phyloP scores from a whole-genome alignment of 305 asterid genomes.

The Fraxinus angustifolia region DNA sequence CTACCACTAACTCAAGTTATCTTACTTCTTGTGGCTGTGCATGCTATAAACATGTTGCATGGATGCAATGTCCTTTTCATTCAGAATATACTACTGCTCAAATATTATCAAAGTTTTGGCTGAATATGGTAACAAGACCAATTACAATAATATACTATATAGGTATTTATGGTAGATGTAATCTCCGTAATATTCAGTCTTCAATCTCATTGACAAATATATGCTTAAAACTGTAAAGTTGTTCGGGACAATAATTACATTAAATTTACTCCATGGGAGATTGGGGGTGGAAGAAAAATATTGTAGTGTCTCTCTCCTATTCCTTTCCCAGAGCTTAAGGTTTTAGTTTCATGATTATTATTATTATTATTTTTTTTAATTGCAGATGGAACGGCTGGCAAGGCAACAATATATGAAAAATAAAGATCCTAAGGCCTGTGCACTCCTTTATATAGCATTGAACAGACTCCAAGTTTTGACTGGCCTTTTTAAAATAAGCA shows the following conservation, averaged over 20 bases:
- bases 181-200: too few relatives aligned
- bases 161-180: too few relatives aligned
- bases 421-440: constrained; percentile 91
- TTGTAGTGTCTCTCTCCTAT: neutral
- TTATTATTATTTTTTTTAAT: constrained; percentile 9
- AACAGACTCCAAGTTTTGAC: constrained; percentile 93
- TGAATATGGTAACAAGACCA: too few relatives aligned
- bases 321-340: neutral
- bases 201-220: neutral
- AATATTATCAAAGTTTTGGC: neutral
- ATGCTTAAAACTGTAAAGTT: neutral
- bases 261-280: neutral
- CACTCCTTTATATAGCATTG: constrained; percentile 86
- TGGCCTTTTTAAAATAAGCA: constrained; percentile 95
- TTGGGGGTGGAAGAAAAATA: neutral
- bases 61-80: neutral
- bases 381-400: constrained; percentile 95
- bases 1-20: neutral
- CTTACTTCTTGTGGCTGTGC: neutral
- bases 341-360: neutral
- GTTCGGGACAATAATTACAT: neutral
- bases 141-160: too few relatives aligned
- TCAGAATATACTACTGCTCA: constrained; percentile 4
- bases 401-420: constrained; percentile 76
- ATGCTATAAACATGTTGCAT: neutral